A percentile compares a stretch with the other conserved stretches of the same genome.
Evolutionary conservation across 148 eudicot species (phyloP).

Genomic region (Persicaria maculosa): DNA sequence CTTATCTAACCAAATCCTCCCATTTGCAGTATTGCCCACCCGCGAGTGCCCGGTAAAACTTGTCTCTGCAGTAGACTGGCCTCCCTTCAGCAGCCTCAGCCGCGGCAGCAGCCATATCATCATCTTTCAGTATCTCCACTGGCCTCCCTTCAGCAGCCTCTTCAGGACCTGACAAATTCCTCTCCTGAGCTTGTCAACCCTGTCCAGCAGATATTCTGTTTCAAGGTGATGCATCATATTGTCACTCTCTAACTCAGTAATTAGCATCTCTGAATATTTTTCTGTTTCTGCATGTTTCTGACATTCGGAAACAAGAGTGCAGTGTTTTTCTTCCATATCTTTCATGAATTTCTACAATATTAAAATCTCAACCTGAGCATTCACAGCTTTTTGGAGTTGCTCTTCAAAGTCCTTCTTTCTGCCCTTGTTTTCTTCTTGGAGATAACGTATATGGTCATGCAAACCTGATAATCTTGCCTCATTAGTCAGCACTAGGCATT

Average conservation of each 20-base stretch:
- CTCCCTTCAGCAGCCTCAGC: conserved; percentile 97
- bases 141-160: no score
- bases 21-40: conserved; percentile 99
- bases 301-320: conserved; percentile 48
- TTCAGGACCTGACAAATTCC: conserved; percentile 58
- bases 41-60: conserved; percentile 82
- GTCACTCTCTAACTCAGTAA: conserved; percentile 80
- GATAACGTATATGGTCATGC: conserved; percentile 48
- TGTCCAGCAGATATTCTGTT: conserved; percentile 65
- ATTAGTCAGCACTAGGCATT: conserved; percentile 30
- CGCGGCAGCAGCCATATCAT: conserved; percentile 86
- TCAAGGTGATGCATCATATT: conserved; percentile 87
- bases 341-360: conserved; percentile 74
- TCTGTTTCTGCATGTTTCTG: conserved; percentile 74
- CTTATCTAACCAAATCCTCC: conserved; percentile 79
- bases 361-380: conserved; percentile 81
- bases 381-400: conserved; percentile 70
- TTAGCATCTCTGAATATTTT: conserved; percentile 61
- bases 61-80: conserved; percentile 93
- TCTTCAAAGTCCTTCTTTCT: conserved; percentile 78
- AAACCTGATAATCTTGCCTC: conserved; percentile 54
- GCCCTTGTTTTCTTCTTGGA: conserved; percentile 59
- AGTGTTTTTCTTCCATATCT: conserved; percentile 89
- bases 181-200: conserved; percentile 57
- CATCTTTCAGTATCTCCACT: conserved; percentile 55